Evolutionary conservation across 2,329 filamentous ascomycete species (phyloP).

Genomic region (Stagonosporopsis chrysanthemi): DNA sequence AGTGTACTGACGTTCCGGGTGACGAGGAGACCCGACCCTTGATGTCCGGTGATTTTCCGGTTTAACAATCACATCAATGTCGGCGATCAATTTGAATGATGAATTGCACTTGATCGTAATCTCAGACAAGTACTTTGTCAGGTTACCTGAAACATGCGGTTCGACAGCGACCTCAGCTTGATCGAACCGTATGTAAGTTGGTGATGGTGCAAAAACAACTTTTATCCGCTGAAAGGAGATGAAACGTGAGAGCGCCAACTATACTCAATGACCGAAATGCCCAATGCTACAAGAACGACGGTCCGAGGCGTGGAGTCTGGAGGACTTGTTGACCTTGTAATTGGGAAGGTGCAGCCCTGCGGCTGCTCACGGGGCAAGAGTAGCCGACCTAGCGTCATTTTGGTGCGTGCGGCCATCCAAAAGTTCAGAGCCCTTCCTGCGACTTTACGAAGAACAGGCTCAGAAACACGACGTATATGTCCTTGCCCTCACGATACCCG

Average conservation of each 20-base stretch:
- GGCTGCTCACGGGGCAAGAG: background rate
- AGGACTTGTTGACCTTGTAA: background rate
- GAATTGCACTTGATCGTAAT: background rate
- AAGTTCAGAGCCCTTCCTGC: slow-evolving; percentile 5
- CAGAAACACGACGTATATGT: background rate
- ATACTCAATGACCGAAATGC: background rate
- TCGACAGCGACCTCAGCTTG: background rate
- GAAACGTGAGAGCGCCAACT: background rate
- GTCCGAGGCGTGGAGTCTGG: background rate
- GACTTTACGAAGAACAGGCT: background rate
- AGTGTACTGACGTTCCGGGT: slow-evolving; percentile 9
- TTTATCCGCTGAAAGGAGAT: background rate
- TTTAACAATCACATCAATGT: background rate
- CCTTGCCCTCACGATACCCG: background rate
- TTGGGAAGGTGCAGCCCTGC: slow-evolving; percentile 1
- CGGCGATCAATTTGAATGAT: background rate
- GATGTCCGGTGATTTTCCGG: slow-evolving; percentile 8
- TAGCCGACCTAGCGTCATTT: slow-evolving; percentile 14
- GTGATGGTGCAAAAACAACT: background rate
- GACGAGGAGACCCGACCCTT: slow-evolving; percentile 16
- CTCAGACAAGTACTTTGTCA: background rate
- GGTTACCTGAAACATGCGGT: background rate
- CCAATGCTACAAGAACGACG: background rate
- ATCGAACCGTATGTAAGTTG: background rate
- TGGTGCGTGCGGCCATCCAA: slow-evolving; percentile 4